A percentile compares a stretch with the other conserved stretches of the same genome.
Conservation (phyloP, 495 filamentous ascomycete genomes). For the Podospora conica region DNA sequence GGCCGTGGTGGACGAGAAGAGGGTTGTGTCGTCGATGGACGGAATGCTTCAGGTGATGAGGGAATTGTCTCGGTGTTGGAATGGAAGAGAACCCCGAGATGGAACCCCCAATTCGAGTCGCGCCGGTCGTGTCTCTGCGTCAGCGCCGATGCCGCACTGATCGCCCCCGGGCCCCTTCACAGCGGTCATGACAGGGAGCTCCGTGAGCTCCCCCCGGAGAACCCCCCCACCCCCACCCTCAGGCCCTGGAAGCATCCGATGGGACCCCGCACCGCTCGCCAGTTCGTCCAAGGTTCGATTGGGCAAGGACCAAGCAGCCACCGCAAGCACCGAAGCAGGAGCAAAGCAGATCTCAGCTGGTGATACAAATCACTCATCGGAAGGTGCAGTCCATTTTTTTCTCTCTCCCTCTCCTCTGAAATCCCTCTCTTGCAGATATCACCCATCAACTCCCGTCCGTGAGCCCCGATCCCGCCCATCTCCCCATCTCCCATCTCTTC, state of each 20-base stretch:
- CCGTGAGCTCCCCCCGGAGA: neutral
- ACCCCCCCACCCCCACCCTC: neutral
- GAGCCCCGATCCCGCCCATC: neutral
- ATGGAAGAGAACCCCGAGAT: neutral
- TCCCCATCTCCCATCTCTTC: neutral
- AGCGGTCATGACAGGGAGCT: neutral
- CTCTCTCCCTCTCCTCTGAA: neutral
- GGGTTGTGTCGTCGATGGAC: neutral
- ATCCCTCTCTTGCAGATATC: neutral
- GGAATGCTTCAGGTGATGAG: too few relatives aligned
- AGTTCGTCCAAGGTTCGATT: neutral
- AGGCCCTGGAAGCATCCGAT: neutral
- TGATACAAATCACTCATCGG: neutral
- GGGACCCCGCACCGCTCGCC: neutral
- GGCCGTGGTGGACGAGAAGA: neutral
- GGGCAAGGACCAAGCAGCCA: neutral
- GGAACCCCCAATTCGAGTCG: neutral
- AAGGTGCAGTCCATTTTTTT: neutral
- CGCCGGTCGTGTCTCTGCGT: neutral
- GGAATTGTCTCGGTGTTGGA: neutral
- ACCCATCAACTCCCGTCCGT: neutral
- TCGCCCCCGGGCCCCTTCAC: neutral
- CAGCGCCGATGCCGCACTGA: neutral
- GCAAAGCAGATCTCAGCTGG: neutral
- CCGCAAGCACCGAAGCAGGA: neutral